These are phyloP conservation scores for Lentinula novae-zelandiae DNA, from an alignment of 1,284 basidiomycete genomes.

Conservation along the genomic window DNA sequence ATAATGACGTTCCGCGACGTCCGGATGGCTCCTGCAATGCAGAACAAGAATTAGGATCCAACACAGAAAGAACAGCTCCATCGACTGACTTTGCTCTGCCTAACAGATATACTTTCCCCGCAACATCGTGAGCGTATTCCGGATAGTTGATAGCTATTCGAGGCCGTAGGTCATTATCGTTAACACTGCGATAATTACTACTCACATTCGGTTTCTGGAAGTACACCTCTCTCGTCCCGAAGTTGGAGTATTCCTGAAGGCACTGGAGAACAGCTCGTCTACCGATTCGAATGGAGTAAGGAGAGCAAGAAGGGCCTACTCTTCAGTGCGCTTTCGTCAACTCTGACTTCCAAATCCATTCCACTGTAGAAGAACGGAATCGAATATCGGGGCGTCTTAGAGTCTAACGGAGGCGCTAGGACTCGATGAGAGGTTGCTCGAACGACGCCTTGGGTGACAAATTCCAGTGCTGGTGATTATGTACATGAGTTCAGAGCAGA, in stretches of 20 bases:
- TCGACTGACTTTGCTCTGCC: slow-evolving; percentile 62
- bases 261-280: slow-evolving; percentile 32
- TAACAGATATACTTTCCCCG: slow-evolving; percentile 68
- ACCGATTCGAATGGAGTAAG: background rate
- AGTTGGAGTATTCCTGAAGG: slow-evolving; percentile 56
- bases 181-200: background rate
- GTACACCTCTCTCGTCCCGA: slow-evolving; percentile 50
- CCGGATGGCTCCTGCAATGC: slow-evolving; percentile 67
- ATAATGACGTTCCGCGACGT: slow-evolving; percentile 72
- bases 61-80: too few species aligned
- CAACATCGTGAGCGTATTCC: slow-evolving; percentile 64
- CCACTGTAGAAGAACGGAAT: slow-evolving; percentile 67
- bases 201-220: slow-evolving; percentile 61
- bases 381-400: slow-evolving; percentile 56
- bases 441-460: slow-evolving; percentile 59
- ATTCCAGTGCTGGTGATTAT: slow-evolving; percentile 50
- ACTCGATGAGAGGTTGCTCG: slow-evolving; percentile 71
- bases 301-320: slow-evolving; percentile 31
- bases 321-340: slow-evolving; percentile 35
- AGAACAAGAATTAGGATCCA: background rate
- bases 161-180: slow-evolving; percentile 29
- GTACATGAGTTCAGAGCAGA: slow-evolving; percentile 17
- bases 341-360: slow-evolving; percentile 26
- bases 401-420: slow-evolving; percentile 45
- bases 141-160: slow-evolving; percentile 65